Percentiles rank a stretch among this genome's conserved stretches.
Conservation (phyloP, 176 grass and related monocot genomes). For the Olyra latifolia region DNA sequence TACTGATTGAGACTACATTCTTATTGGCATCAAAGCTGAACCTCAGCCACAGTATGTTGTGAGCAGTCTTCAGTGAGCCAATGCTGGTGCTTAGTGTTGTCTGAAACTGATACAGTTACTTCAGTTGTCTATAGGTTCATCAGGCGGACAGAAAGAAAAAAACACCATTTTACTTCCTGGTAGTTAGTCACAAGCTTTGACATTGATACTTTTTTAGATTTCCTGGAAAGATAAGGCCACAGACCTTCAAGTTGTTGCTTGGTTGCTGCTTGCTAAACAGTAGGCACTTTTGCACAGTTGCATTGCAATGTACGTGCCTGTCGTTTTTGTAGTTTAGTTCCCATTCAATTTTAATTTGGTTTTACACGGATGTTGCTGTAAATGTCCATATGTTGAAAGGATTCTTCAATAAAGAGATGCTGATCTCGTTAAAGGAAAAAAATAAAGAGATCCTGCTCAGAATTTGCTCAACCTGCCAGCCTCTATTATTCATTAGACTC, state of each 20-base stretch:
- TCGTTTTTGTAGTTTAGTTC: neutral
- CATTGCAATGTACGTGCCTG: conserved; percentile 13
- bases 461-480: neutral
- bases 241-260: neutral
- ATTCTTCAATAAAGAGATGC: neutral
- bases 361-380: neutral
- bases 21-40: neutral
- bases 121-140: conserved; percentile 6
- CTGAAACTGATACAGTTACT: neutral
- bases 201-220: neutral
- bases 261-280: neutral
- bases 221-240: neutral
- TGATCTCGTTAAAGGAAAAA: neutral
- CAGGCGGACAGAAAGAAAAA: neutral
- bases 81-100: neutral
- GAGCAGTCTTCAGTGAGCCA: conserved; percentile 8
- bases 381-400: conserved; percentile 17
- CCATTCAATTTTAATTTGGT: neutral
- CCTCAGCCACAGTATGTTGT: neutral
- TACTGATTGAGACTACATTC: neutral
- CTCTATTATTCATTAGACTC: neutral
- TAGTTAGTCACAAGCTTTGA: conserved; percentile 2
- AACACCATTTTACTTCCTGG: neutral
- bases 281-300: neutral
- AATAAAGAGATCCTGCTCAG: neutral